Base-by-base conservation (phyloP, 257 asterid species). In the Jacaranda mimosifolia region DNA sequence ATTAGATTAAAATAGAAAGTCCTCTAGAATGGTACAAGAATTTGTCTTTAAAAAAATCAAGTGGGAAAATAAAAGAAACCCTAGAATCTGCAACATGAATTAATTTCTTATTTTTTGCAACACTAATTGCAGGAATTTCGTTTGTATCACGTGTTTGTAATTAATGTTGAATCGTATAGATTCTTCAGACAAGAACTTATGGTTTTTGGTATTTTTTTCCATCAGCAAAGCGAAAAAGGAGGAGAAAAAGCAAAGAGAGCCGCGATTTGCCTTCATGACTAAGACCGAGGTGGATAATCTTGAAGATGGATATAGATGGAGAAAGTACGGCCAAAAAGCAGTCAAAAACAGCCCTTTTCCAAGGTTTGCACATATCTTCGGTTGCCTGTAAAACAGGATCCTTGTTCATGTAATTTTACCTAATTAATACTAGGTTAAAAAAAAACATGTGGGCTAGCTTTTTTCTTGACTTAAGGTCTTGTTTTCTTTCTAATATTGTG, bases 241-340 rank as follows among this genome's bases (percentile, higher is more conserved):
- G 9, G 94, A 82, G 85, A 91, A 90, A 71, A 93, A 82, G 87
- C 82, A 80, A 79, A 87, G 74, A 69, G 88, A 84, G 45, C 83
- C 85, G 1, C 78, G 97, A 19, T 82, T 91, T 52, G 93, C 98
- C 14, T 91, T 93, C 89, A 83, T 85, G 92, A 93, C 98, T 0
- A 93, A 91, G 85, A 90, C 93, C 56, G 97, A 91, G 43, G 84
- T 86, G 14, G 97, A 93, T 72, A 88, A 89, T 77, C 92, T 93
- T 70, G 98, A 91, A 74, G 98, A 93, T 87, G 97, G 98, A 58
- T 93, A 91, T 43, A 82, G 94, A 76, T 93, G 98, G 97, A 91
- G 98, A 83, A 91, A 90, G 78, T 93, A 93, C 76, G 96, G 98
- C 15, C 98, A 93, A 55, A 91, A 93, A 43, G 93, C 96, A 43